These are phyloP conservation scores for Volvariella surrecta DNA, from an alignment of 1,284 basidiomycete species.

Conservation along the genomic window DNA sequence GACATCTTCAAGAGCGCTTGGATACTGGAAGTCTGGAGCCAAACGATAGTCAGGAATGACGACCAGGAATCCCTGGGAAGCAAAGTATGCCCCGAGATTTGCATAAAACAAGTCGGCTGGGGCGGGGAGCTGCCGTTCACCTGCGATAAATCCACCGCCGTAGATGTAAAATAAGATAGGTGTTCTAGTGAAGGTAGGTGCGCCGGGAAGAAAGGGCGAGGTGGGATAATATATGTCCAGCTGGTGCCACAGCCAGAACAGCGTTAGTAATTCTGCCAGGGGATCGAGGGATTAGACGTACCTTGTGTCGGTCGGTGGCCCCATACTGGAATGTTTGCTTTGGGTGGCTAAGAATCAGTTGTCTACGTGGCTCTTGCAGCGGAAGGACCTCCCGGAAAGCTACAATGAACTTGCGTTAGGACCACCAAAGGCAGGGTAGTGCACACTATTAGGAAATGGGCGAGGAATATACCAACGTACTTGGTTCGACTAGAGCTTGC, in stretches of 20 bases:
- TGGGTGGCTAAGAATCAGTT: slow-evolving; percentile 31
- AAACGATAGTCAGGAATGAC: slow-evolving; percentile 60
- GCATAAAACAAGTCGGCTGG: slow-evolving; percentile 42
- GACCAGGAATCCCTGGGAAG: slow-evolving; percentile 45
- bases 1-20: slow-evolving; percentile 43
- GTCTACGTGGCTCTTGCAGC: slow-evolving; percentile 29
- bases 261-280: background rate
- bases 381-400: no score
- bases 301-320: slow-evolving; percentile 41
- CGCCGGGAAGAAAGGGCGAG: slow-evolving; percentile 26
- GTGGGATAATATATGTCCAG: slow-evolving; percentile 23
- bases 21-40: slow-evolving; percentile 43
- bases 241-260: background rate
- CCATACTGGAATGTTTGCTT: slow-evolving; percentile 51
- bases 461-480: no score
- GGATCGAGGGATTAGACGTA: slow-evolving; percentile 14
- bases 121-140: slow-evolving; percentile 34
- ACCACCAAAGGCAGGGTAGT: no score
- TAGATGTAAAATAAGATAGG: slow-evolving; percentile 56
- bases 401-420: no score
- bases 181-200: slow-evolving; percentile 21
- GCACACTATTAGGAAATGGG: no score
- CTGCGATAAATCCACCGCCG: slow-evolving; percentile 51
- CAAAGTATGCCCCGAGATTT: slow-evolving; percentile 52
- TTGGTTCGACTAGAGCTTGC: no score